Evolutionary conservation across 768 basidiomycete species (phyloP).

Genomic region (Lactifluus piperatus): DNA sequence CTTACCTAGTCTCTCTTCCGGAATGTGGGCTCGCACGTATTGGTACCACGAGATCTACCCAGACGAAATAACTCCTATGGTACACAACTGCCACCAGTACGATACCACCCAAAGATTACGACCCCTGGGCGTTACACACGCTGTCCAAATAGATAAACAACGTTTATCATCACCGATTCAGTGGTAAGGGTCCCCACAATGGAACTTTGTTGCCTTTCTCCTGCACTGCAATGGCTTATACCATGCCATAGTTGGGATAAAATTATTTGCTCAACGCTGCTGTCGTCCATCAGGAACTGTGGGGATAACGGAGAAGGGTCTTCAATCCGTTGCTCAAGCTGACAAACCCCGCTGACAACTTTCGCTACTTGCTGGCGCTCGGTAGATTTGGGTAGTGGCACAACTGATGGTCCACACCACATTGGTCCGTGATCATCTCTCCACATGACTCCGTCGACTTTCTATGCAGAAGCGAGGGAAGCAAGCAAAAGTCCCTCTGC

Average conservation of each 20-base stretch:
- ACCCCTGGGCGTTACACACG: constrained; percentile 26
- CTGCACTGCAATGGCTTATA: constrained; percentile 38
- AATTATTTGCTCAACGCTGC: constrained; percentile 44
- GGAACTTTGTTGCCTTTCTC: constrained; percentile 24
- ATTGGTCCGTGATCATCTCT: background rate
- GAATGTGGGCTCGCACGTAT: background rate
- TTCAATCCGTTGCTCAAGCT: background rate
- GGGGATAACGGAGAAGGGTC: constrained; percentile 34
- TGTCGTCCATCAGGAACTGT: constrained; percentile 46
- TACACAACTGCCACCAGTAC: constrained; percentile 5
- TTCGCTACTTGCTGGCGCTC: constrained; percentile 35
- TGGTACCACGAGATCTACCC: background rate
- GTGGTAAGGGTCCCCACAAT: background rate
- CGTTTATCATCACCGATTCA: background rate
- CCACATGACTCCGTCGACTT: constrained; percentile 21
- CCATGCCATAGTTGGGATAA: constrained; percentile 36
- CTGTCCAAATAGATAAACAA: constrained; percentile 20
- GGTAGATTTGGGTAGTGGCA: constrained; percentile 29
- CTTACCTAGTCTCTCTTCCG: background rate
- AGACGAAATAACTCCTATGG: background rate
- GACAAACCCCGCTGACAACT: background rate
- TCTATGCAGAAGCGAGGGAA: background rate
- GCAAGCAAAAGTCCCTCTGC: background rate
- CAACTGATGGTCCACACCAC: background rate
- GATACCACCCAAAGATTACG: constrained; percentile 29